These are phyloP conservation scores for Annulohypoxylon maeteangense DNA, from an alignment of 495 filamentous ascomycete genomes.

Conservation along the genomic window DNA sequence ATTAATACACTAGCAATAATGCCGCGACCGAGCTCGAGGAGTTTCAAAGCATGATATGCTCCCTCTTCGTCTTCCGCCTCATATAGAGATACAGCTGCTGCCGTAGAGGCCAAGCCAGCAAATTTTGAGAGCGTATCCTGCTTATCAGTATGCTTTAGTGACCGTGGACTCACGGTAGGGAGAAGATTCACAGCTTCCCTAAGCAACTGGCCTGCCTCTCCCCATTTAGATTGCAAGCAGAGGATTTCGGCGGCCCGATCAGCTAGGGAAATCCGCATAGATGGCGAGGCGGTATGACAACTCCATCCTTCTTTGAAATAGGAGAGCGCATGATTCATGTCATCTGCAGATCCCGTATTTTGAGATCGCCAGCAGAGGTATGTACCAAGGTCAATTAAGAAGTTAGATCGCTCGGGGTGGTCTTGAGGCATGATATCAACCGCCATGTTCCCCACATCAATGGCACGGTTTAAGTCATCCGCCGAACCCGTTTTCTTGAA, in stretches of 20 bases:
- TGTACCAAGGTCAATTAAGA: background rate
- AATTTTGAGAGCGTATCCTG: constrained; percentile 34
- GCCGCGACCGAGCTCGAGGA: constrained; percentile 46
- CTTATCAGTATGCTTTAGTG: constrained; percentile 37
- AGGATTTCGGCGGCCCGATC: constrained; percentile 2
- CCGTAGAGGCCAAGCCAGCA: constrained; percentile 37
- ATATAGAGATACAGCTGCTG: constrained; percentile 38
- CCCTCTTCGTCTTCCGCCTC: constrained; percentile 21
- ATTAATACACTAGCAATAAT: constrained; percentile 41
- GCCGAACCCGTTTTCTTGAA: background rate
- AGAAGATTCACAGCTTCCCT: constrained; percentile 33
- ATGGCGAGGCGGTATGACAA: constrained; percentile 14
- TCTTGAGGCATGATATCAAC: constrained; percentile 20
- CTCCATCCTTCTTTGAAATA: constrained; percentile 25
- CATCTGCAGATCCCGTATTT: constrained; percentile 12
- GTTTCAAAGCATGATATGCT: constrained; percentile 35
- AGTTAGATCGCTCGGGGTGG: constrained; percentile 3
- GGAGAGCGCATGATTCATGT: constrained; percentile 12
- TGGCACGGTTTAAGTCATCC: background rate
- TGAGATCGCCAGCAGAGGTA: background rate
- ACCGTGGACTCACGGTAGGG: constrained; percentile 30
- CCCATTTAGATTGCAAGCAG: constrained; percentile 10
- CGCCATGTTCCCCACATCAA: too few species aligned
- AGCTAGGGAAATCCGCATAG: constrained; percentile 12
- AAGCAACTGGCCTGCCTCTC: constrained; percentile 12